Base-by-base conservation (phyloP, 2,329 filamentous ascomycete species). In the Ophiostoma fasciatum region DNA sequence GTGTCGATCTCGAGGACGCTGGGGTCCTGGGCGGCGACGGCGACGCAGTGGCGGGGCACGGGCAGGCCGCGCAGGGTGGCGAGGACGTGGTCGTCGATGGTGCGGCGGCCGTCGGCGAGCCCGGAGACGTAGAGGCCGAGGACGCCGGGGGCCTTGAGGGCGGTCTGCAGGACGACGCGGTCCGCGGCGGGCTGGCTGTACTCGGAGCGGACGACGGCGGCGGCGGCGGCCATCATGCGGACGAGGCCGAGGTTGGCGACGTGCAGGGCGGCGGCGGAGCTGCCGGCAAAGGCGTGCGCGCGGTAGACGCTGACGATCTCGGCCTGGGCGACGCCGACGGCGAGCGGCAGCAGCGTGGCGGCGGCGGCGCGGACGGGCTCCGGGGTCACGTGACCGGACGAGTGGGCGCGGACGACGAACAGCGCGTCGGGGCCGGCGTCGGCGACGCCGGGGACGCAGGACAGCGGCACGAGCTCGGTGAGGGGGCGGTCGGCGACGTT, bases 181-280 rank as follows among this genome's bases (percentile, higher is more conserved):
- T 74, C 74, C 28, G 45, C 61, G 6, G 12, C 6, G 25, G 46
- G 51, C 31, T 45, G 51, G 29, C 76, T 52, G 23, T 66, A 67
- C 20, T 69, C 64, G n/a, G 63, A 76, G 26, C 63, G 65, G 1
- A 78, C 61, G 7, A 94, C 67, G 0, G 84, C 85, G 1, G 83
- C 85, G 1, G 78, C 74, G 1, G 85, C 88, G 0, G 84, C 84
- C 82, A 96, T 93, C 56, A 94, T 94, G 3, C 71, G 80, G 4
- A 93, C 45, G 2, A 96, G 61, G 1, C 88, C 88, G 1, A 96
- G 56, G 14, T 79, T 75, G 1, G 82, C 75, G 2, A 87, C 62
- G 29, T 58, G 59, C 43, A 88, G 74, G 9, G 4, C 15, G 29
- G 7, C 9, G 21, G 10, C 15, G 44, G 87, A 74, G 0, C 61